Evolutionary conservation across 352 stramenopile species (phyloP), one percentile per base, ranked within the genome.

Genomic region (Globisporangium splendens): DNA sequence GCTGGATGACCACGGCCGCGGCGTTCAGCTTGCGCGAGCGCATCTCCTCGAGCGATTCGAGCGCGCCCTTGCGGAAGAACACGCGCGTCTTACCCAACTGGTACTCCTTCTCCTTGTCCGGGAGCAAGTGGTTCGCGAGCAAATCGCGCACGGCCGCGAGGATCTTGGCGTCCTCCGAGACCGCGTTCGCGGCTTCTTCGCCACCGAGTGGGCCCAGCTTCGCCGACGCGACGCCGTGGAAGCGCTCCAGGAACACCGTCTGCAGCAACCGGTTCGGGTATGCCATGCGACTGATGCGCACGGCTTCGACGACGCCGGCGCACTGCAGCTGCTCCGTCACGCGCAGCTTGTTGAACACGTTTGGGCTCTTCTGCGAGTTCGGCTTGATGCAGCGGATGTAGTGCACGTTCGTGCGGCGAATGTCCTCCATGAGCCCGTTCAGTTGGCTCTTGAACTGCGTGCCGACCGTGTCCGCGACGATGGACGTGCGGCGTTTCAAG

Each of bases 371-470:
- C 43, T 96, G 85, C 66, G 97, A 88, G 70, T 99, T 99, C 0
- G 97, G 96, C 75, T 99, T 99, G 63, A 99, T 96, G 73, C 97
- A 99, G 35, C 97, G 87, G 63, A 99, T 97, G 77, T 99, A 99
- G 69, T 99, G 97, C 22, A 98, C 95, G 58, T 98, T 90, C 2
- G 95, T 98, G 41, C 81, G 85, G 52, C 97, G 90, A 59, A 99
- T 93, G 60, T 98, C 95, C 42, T 95, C 87, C 58, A 99, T 94
- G 18, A 99, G 75, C 10, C 86, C 78, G 38, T 92, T 89, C 7
- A 99, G 76, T 65, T 99, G 96, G 50, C 75, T 89, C 56, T 95
- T 94, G 76, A 99, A 98, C 70, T 99, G 85, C 38, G 80, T 92
- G 31, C 78, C 80, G 15, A 93, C 83, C n/a, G 83, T 90, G 50